A percentile compares a stretch with the other conserved stretches of the same genome.
These are phyloP conservation scores for Pichia occidentalis DNA, from an alignment of 805 yeast genomes.

Conservation along the genomic window DNA sequence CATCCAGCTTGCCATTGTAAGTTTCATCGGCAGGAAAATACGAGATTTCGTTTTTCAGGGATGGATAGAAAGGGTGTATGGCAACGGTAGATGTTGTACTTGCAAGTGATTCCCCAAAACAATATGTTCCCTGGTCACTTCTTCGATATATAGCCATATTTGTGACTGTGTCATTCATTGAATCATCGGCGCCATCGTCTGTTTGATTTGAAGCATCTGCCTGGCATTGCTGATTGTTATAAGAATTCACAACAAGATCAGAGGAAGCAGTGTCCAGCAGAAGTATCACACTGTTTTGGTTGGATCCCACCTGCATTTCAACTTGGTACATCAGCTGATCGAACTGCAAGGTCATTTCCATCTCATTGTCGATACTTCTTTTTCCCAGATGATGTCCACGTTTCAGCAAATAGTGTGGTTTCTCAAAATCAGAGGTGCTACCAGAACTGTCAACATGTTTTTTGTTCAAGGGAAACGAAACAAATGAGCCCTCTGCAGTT, in stretches of 20 bases:
- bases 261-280: constrained; percentile 64
- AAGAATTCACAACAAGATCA: constrained; percentile 52
- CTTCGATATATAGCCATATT: too few species aligned
- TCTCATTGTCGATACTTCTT: too few species aligned
- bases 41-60: neutral
- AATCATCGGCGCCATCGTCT: neutral
- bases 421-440: too few species aligned
- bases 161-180: neutral
- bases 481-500: too few species aligned
- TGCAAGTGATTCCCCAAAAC: too few species aligned
- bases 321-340: constrained; percentile 30
- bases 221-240: constrained; percentile 6
- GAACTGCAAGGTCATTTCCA: too few species aligned
- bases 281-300: constrained; percentile 42
- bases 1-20: neutral
- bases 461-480: too few species aligned
- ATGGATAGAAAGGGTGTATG: constrained; percentile 2
- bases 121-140: too few species aligned
- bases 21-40: neutral
- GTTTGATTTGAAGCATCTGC: neutral
- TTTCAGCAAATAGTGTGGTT: constrained; percentile 1
- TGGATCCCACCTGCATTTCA: constrained; percentile 44
- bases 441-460: too few species aligned
- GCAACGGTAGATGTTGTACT: neutral
- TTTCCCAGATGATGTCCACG: constrained; percentile 3